phyloP scores from a whole-genome alignment of 768 basidiomycete species.

The Polyporus arcularius region DNA sequence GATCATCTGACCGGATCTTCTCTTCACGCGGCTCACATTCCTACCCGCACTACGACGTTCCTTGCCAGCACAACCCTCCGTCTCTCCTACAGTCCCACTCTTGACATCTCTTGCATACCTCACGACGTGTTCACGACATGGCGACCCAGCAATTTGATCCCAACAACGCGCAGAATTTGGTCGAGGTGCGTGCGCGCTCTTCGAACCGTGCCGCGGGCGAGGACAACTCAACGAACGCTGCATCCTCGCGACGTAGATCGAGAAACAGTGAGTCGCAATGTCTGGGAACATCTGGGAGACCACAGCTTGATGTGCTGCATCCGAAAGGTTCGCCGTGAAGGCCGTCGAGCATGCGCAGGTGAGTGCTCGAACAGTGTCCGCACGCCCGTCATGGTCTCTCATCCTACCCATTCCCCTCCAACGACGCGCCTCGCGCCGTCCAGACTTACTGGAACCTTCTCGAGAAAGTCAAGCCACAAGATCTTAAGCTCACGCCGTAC shows the following conservation, averaged over 20 bases:
- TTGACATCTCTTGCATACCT: background rate
- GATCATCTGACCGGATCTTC: conserved; percentile 21
- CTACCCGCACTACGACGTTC: background rate
- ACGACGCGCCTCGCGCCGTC: background rate
- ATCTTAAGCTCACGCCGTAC: conserved; percentile 83
- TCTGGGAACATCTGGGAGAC: conserved; percentile 11
- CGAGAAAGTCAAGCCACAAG: conserved; percentile 73
- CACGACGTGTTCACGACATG: conserved; percentile 35
- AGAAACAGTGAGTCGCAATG: conserved; percentile 77
- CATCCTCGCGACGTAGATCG: conserved; percentile 59
- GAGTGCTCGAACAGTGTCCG: conserved; percentile 23
- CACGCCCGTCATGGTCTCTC: background rate
- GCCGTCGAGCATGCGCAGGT: conserved; percentile 97
- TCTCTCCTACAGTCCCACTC: background rate
- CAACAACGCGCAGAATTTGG: conserved; percentile 87
- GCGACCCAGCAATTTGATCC: conserved; percentile 70
- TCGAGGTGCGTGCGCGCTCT: conserved; percentile 61
- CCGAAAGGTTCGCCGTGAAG: conserved; percentile 80
- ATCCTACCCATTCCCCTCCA: background rate
- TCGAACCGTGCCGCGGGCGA: background rate
- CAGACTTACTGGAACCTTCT: conserved; percentile 96
- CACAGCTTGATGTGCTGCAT: background rate
- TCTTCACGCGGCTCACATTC: conserved; percentile 10
- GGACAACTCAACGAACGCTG: background rate
- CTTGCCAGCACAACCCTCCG: conserved; percentile 20